Conservation (phyloP, 129 eudicot genomes). For the Sambucus nigra region DNA sequence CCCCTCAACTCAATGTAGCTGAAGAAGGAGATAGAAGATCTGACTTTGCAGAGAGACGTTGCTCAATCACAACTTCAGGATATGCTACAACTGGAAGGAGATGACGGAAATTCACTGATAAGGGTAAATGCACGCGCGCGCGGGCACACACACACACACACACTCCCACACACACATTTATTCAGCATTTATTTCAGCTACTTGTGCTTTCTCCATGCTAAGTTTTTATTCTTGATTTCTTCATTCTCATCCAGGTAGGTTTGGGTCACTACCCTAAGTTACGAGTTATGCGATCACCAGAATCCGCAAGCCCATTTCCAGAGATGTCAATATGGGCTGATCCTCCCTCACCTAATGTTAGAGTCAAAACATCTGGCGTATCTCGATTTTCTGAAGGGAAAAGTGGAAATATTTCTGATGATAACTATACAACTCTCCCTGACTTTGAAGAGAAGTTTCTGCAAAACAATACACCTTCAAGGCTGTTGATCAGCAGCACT, state of each 20-base stretch:
- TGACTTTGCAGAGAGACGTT: slow-evolving; percentile 66
- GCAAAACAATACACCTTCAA: slow-evolving; percentile 27
- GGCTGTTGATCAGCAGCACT: slow-evolving; percentile 31
- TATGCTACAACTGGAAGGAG: slow-evolving; percentile 42
- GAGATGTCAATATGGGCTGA: slow-evolving; percentile 28
- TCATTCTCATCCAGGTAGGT: slow-evolving; percentile 38
- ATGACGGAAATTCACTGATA: slow-evolving; percentile 29
- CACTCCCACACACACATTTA: background rate
- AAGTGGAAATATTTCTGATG: slow-evolving; percentile 53
- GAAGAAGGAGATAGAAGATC: slow-evolving; percentile 62
- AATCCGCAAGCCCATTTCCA: slow-evolving; percentile 19
- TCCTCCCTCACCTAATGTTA: slow-evolving; percentile 34
- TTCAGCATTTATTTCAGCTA: background rate
- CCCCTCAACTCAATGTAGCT: slow-evolving; percentile 47
- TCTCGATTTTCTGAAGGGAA: slow-evolving; percentile 45
- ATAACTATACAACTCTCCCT: slow-evolving; percentile 29
- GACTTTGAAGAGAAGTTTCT: slow-evolving; percentile 43
- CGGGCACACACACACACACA: background rate
- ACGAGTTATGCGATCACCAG: slow-evolving; percentile 46
- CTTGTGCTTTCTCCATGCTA: slow-evolving; percentile 9
- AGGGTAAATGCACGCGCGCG: slow-evolving; percentile 29
- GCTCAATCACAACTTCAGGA: slow-evolving; percentile 76
- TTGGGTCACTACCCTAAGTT: slow-evolving; percentile 47
- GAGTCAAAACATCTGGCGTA: slow-evolving; percentile 26
- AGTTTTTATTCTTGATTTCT: background rate